A percentile compares a stretch with the other conserved stretches of the same genome.
phyloP scores from a whole-genome alignment of 495 filamentous ascomycete species.

The Entonaema liquescens region DNA sequence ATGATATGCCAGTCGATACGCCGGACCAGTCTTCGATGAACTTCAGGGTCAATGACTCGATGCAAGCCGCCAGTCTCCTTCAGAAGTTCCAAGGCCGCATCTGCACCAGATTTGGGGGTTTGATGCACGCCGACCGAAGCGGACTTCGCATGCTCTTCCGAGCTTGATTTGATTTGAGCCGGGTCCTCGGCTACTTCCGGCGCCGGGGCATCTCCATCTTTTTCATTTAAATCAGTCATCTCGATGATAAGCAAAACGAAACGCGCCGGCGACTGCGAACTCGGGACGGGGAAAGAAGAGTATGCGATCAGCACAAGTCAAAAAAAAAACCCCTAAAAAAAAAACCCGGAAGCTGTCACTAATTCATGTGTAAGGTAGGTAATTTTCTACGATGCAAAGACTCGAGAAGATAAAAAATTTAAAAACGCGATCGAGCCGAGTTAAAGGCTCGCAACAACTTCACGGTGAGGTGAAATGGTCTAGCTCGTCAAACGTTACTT shows the following conservation, averaged over 20 bases:
- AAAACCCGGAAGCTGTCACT: neutral
- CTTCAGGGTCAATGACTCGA: constrained; percentile 43
- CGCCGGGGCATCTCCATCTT: constrained; percentile 2
- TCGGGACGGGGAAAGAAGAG: neutral
- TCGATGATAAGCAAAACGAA: neutral
- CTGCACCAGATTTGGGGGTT: constrained; percentile 6
- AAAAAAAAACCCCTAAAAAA: no score
- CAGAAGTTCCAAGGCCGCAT: constrained; percentile 34
- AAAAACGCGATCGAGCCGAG: neutral
- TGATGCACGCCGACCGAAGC: neutral
- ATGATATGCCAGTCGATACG: constrained; percentile 70
- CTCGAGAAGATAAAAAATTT: neutral
- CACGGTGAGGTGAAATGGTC: neutral
- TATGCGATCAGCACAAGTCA: neutral
- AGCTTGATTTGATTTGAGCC: neutral
- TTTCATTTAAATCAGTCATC: constrained; percentile 21
- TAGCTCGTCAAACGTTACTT: neutral
- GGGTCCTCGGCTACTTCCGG: constrained; percentile 3
- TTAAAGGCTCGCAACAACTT: neutral
- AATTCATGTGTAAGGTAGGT: neutral
- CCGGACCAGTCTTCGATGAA: constrained; percentile 58
- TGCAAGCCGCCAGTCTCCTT: constrained; percentile 29
- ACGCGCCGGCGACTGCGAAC: neutral
- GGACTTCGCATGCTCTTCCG: constrained; percentile 8
- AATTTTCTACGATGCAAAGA: no score